Conservation (phyloP, 2,329 filamentous ascomycete genomes). For the Xylariaceae sp. region DNA sequence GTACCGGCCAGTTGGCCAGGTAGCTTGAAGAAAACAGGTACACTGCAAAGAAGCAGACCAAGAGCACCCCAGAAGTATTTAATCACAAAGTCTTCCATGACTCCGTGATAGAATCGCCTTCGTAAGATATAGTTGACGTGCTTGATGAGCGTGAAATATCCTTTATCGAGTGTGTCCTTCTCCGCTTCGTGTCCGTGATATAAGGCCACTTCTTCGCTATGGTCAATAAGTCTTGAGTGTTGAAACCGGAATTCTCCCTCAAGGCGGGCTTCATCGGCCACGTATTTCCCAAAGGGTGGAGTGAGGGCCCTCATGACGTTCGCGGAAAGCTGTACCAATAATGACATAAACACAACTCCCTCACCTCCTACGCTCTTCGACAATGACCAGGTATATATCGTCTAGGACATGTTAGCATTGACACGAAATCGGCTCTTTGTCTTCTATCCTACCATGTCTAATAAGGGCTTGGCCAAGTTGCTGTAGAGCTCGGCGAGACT, state of each 20-base stretch:
- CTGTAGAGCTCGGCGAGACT: slow-evolving; percentile 93
- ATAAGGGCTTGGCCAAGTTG: slow-evolving; percentile 87
- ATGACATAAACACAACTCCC: slow-evolving; percentile 89
- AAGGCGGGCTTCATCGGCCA: slow-evolving; percentile 88
- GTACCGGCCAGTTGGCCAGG: slow-evolving; percentile 59
- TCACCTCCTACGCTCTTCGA: slow-evolving; percentile 95
- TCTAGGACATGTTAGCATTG: slow-evolving; percentile 36
- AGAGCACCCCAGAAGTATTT: slow-evolving; percentile 99
- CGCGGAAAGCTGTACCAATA: slow-evolving; percentile 89
- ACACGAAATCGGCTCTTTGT: neutral
- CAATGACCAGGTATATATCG: slow-evolving; percentile 90
- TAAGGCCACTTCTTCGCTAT: slow-evolving; percentile 89
- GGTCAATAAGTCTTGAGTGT: slow-evolving; percentile 91
- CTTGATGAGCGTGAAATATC: slow-evolving; percentile 98
- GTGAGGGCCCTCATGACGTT: slow-evolving; percentile 91
- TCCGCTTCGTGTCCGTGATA: slow-evolving; percentile 91
- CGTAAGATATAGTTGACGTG: slow-evolving; percentile 95
- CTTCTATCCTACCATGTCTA: slow-evolving; percentile 69
- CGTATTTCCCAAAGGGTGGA: slow-evolving; percentile 94
- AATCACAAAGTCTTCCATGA: slow-evolving; percentile 99
- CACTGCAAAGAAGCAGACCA: slow-evolving; percentile 84
- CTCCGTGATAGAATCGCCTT: slow-evolving; percentile 89
- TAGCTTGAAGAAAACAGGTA: slow-evolving; percentile 93
- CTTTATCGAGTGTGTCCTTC: slow-evolving; percentile 94
- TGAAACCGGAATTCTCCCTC: slow-evolving; percentile 97